Conservation (phyloP, 805 yeast species). For the Priceomyces carsonii region DNA sequence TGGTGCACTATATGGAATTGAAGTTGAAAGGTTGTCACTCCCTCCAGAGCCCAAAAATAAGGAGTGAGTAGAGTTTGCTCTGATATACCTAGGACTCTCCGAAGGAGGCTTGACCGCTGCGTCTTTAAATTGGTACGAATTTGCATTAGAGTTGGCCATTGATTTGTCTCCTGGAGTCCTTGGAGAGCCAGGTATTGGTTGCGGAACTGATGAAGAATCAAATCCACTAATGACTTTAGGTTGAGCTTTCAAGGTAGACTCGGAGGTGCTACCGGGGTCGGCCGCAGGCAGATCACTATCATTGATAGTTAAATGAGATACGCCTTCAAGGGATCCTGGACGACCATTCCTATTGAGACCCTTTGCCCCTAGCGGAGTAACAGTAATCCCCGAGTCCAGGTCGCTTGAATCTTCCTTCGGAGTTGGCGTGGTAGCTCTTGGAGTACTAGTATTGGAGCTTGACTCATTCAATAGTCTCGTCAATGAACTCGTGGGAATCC, state of each 20-base stretch:
- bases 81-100: slow-evolving; percentile 42
- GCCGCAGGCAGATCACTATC: neutral
- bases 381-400: slow-evolving; percentile 1
- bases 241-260: neutral
- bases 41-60: slow-evolving; percentile 35
- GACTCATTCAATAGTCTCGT: slow-evolving; percentile 40
- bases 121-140: slow-evolving; percentile 17
- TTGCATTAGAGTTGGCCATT: slow-evolving; percentile 9
- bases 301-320: slow-evolving; percentile 4
- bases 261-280: slow-evolving; percentile 1
- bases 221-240: slow-evolving; percentile 8
- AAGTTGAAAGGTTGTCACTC: slow-evolving; percentile 50
- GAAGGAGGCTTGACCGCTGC: slow-evolving; percentile 21
- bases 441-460: slow-evolving; percentile 18
- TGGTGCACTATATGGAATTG: slow-evolving; percentile 73
- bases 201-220: slow-evolving; percentile 8
- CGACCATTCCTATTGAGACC: neutral
- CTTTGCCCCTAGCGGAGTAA: neutral
- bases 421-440: slow-evolving; percentile 5
- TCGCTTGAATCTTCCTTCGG: neutral
- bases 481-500: slow-evolving; percentile 33
- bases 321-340: neutral
- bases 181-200: slow-evolving; percentile 8
- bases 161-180: slow-evolving; percentile 1
- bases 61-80: slow-evolving; percentile 42